Base-by-base conservation (phyloP, 441 rosid species). In the Populus hybrid region DNA sequence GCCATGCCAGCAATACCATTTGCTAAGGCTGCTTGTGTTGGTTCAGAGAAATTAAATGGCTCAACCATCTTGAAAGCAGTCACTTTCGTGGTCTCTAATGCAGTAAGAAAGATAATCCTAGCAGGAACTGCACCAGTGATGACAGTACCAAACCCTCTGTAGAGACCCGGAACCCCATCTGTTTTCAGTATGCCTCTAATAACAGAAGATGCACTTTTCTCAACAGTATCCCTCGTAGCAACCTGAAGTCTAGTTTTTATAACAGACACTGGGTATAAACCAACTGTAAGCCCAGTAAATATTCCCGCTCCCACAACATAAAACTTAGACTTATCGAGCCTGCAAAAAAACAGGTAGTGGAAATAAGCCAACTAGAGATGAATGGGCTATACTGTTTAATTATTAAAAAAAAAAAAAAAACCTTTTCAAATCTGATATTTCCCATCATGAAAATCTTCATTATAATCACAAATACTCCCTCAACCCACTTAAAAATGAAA, bases 1-100 rank as follows among this genome's bases (percentile, higher is more conserved):
- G 91, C 83, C 99, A 94, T 90, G 83, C 99, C 99, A 67, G 95
- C 99, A 80, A 90, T 81, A 72, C 98, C 99, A 80, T 95, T 95
- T 1, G 98, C 99, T 68, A 94, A 42, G 69, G 99, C 99, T 0
- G 98, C 98, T 83, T 94, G 89, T 18, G 94, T 84, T 70, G 98
- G 86, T 77, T 95, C 99, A 67, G 91, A 88, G 5, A 92, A 78
- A 38, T 86, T 85, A 66, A 91, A 86, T 23, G 94, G 97, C 72
- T 94, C 95, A 70, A 94, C 86, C 89, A 91, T 72, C 87, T 82
- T 86, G 83, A 90, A 91, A 77, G 95, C 86, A 30, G 95, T 89
- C 66, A 86, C 88, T 88, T 94, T 95, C 3, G 97, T 92, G 57
- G 97, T 92, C 88, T 94, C 99, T 70, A 95, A 85, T 73, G 92